Conservation (phyloP, 305 asterid genomes). For the Fraxinus platypoda region DNA sequence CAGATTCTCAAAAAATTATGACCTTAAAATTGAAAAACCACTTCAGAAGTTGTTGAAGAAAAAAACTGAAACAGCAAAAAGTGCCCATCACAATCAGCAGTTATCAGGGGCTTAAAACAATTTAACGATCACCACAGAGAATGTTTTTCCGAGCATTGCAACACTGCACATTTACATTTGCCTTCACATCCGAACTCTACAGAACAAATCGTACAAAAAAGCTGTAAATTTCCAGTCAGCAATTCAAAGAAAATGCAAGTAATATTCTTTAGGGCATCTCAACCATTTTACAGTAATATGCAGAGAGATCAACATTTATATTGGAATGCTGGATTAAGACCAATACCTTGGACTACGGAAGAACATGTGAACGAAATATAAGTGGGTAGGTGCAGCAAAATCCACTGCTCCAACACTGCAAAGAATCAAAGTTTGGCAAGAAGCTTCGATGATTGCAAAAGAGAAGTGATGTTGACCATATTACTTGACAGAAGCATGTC, state of each 20-base stretch:
- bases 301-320: neutral
- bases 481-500: neutral
- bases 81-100: neutral
- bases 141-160: neutral
- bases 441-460: neutral
- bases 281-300: neutral
- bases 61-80: neutral
- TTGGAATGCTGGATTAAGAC: neutral
- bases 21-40: neutral
- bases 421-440: conserved; percentile 21
- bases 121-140: neutral
- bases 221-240: neutral
- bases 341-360: conserved; percentile 49
- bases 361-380: conserved; percentile 55
- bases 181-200: neutral
- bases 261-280: neutral
- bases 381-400: conserved; percentile 96
- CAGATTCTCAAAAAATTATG: neutral
- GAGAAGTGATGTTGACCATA: neutral
- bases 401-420: conserved; percentile 97
- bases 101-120: neutral
- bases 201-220: neutral
- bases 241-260: neutral
- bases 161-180: neutral
- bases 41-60: neutral